Conservation (phyloP, 1,284 basidiomycete species). For the Ustilago shanxiensis region DNA sequence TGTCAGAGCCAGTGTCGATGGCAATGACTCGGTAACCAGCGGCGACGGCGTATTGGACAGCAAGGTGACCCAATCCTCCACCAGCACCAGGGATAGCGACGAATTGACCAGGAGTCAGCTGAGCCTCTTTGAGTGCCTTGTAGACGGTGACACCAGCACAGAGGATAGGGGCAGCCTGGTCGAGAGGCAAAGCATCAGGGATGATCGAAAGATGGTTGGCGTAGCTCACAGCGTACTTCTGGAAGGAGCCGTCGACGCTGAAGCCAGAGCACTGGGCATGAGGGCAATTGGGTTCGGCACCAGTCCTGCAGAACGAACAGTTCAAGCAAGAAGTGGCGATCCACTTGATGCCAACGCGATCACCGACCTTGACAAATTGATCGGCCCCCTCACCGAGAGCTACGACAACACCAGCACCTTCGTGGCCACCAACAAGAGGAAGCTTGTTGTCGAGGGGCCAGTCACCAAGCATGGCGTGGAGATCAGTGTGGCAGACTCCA, state of each 20-base stretch:
- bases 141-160: slow-evolving; percentile 84
- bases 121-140: slow-evolving; percentile 83
- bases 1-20: slow-evolving; percentile 82
- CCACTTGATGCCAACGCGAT: slow-evolving; percentile 85
- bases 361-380: slow-evolving; percentile 76
- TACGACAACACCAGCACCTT: slow-evolving; percentile 78
- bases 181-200: slow-evolving; percentile 74
- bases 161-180: slow-evolving; percentile 82
- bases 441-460: slow-evolving; percentile 73
- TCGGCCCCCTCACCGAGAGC: slow-evolving; percentile 81
- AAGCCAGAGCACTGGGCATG: slow-evolving; percentile 71
- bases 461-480: slow-evolving; percentile 64
- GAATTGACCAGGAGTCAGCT: slow-evolving; percentile 79
- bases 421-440: slow-evolving; percentile 87
- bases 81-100: slow-evolving; percentile 84
- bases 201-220: slow-evolving; percentile 77
- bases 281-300: slow-evolving; percentile 76
- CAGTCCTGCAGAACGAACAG: slow-evolving; percentile 80
- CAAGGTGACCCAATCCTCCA: slow-evolving; percentile 73
- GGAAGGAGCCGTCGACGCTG: slow-evolving; percentile 85
- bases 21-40: slow-evolving; percentile 79
- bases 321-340: slow-evolving; percentile 75
- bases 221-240: slow-evolving; percentile 77
- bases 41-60: slow-evolving; percentile 59
- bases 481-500: slow-evolving; percentile 59